Percentiles rank a stretch among this genome's conserved stretches.
Conservation (phyloP, 768 basidiomycete species). For the Phaeotremella fagi region DNA sequence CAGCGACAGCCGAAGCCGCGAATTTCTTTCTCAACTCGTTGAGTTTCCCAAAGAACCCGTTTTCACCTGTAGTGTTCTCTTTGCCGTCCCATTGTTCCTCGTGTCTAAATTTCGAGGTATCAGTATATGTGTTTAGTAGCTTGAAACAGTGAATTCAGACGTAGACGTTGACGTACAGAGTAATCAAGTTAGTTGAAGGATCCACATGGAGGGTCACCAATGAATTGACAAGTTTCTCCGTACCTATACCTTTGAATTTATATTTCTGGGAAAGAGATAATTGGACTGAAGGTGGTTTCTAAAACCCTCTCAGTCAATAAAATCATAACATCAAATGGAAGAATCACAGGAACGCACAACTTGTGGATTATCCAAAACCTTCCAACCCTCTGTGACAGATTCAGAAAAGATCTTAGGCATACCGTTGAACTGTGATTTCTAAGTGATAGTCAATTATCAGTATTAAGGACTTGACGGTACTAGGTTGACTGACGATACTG, state of each 20-base stretch:
- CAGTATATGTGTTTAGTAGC: neutral
- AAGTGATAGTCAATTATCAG: neutral
- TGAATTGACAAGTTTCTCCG: conserved; percentile 38
- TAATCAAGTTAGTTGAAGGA: conserved; percentile 34
- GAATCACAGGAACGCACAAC: conserved; percentile 22
- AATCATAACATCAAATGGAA: neutral
- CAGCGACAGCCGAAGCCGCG: conserved; percentile 31
- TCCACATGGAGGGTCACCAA: conserved; percentile 42
- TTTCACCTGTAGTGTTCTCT: conserved; percentile 36
- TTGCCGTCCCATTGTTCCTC: conserved; percentile 45
- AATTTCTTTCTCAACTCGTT: conserved; percentile 44
- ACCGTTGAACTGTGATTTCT: conserved; percentile 42
- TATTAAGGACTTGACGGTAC: neutral
- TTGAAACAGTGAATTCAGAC: neutral
- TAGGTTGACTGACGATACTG: conserved; percentile 18
- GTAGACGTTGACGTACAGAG: conserved; percentile 20
- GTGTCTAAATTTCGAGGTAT: conserved; percentile 11
- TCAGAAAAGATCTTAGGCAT: conserved; percentile 41
- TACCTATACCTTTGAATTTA: conserved; percentile 25
- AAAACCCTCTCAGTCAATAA: neutral
- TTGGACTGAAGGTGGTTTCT: conserved; percentile 45
- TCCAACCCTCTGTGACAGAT: conserved; percentile 27
- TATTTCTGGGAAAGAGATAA: conserved; percentile 39
- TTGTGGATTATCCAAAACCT: conserved; percentile 40
- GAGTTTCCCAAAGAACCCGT: conserved; percentile 45